Conservation (phyloP, 306 rosid species). For the Lathyrus aphaca region DNA sequence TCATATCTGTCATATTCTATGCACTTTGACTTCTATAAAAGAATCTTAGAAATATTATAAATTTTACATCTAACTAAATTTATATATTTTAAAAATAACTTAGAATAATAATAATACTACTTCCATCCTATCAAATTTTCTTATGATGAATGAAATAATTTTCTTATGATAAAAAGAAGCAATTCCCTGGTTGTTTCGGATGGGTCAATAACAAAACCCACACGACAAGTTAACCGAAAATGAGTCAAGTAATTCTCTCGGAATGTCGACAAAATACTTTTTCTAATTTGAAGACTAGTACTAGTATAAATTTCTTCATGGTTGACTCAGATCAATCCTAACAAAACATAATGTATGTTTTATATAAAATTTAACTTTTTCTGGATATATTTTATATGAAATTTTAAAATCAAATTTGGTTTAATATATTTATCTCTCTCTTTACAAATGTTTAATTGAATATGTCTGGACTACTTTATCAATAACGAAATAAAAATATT, state of each 20-base stretch:
- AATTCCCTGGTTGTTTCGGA: background rate
- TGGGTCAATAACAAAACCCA: background rate
- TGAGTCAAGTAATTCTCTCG: background rate
- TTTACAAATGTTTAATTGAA: too few species aligned
- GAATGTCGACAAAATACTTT: background rate
- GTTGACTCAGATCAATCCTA: background rate
- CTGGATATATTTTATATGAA: too few species aligned
- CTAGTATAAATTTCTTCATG: background rate
- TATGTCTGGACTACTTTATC: too few species aligned
- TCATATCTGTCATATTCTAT: background rate
- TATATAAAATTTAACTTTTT: too few species aligned
- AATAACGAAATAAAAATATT: too few species aligned
- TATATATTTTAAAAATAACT: background rate
- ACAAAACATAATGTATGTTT: too few species aligned
- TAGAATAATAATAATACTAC: background rate
- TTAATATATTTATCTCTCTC: too few species aligned
- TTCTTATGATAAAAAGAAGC: too few species aligned
- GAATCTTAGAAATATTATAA: background rate
- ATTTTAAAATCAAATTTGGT: too few species aligned
- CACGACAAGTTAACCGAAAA: background rate
- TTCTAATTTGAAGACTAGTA: background rate
- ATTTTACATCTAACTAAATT: background rate
- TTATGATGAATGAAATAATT: background rate
- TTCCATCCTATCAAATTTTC: background rate
- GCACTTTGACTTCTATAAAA: background rate